Evolutionary conservation across 78 protist species (phyloP).

Genomic region (Speleostelium caveatum): DNA sequence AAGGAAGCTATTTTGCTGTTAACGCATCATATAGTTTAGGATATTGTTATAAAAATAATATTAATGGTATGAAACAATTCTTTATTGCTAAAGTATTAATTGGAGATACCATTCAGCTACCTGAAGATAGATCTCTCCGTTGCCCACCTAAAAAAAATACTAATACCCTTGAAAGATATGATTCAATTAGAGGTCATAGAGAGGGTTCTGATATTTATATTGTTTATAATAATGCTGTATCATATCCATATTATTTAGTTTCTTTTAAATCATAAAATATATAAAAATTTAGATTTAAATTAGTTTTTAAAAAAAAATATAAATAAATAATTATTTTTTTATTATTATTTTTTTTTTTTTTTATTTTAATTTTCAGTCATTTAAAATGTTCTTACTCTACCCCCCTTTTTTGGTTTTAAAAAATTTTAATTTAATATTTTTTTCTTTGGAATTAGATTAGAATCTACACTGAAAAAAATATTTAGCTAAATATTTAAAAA

Average conservation of each 20-base stretch:
- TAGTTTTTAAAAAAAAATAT: too few species aligned
- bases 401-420: too few species aligned
- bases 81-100: conserved; percentile 19
- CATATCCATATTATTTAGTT: conserved; percentile 23
- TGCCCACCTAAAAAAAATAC: background rate
- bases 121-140: background rate
- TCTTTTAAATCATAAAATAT: background rate
- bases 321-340: too few species aligned
- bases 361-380: too few species aligned
- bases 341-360: too few species aligned
- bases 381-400: too few species aligned
- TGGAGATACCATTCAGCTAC: conserved; percentile 1
- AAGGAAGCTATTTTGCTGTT: conserved; percentile 7
- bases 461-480: too few species aligned
- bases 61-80: background rate
- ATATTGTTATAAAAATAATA: background rate
- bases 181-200: background rate
- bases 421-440: too few species aligned
- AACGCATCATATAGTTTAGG: conserved; percentile 5
- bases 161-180: background rate
- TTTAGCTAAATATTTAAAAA: too few species aligned
- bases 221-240: background rate
- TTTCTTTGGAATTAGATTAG: too few species aligned
- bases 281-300: too few species aligned
- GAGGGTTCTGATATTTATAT: conserved; percentile 10